phyloP scores from a whole-genome alignment of 768 basidiomycete genomes.

The Hebeloma cylindrosporum region DNA sequence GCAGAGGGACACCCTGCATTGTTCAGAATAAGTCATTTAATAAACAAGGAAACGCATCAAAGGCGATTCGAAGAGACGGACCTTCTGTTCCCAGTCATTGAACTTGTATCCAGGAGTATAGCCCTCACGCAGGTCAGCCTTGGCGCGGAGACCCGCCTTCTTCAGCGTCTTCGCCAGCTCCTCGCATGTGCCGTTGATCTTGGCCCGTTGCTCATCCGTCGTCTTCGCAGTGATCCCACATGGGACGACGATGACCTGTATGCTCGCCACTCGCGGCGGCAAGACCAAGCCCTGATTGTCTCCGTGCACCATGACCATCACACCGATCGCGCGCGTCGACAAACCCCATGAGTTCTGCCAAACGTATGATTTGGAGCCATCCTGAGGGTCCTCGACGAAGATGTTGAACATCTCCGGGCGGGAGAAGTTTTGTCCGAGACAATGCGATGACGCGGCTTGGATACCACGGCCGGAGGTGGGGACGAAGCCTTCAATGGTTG shows the following conservation, averaged over 20 bases:
- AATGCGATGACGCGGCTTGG: slow-evolving; percentile 97
- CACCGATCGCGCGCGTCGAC: slow-evolving; percentile 93
- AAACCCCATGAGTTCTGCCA: slow-evolving; percentile 99
- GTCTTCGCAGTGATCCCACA: slow-evolving; percentile 92
- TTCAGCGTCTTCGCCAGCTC: slow-evolving; percentile 73
- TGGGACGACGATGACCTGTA: slow-evolving; percentile 91
- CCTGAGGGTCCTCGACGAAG: slow-evolving; percentile 90
- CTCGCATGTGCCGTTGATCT: slow-evolving; percentile 76
- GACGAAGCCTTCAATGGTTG: slow-evolving; percentile 97
- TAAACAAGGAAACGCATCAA: slow-evolving; percentile 1
- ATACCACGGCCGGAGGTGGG: slow-evolving; percentile 97
- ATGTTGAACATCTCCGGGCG: slow-evolving; percentile 97
- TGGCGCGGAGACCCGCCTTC: slow-evolving; percentile 75
- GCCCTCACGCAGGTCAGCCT: slow-evolving; percentile 90
- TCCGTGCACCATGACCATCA: slow-evolving; percentile 99
- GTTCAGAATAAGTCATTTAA: neutral
- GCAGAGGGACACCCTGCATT: slow-evolving; percentile 87
- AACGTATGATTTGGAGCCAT: slow-evolving; percentile 67
- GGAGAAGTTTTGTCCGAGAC: slow-evolving; percentile 98
- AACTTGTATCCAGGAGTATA: slow-evolving; percentile 99
- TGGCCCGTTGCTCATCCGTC: slow-evolving; percentile 60
- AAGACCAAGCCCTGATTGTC: slow-evolving; percentile 97
- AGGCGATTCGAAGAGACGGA: slow-evolving; percentile 27
- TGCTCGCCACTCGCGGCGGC: slow-evolving; percentile 92
- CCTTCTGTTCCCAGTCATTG: slow-evolving; percentile 99